These are phyloP conservation scores for Aspergillus mulundensis DNA, from an alignment of 495 filamentous ascomycete species.

Conservation along the genomic window DNA sequence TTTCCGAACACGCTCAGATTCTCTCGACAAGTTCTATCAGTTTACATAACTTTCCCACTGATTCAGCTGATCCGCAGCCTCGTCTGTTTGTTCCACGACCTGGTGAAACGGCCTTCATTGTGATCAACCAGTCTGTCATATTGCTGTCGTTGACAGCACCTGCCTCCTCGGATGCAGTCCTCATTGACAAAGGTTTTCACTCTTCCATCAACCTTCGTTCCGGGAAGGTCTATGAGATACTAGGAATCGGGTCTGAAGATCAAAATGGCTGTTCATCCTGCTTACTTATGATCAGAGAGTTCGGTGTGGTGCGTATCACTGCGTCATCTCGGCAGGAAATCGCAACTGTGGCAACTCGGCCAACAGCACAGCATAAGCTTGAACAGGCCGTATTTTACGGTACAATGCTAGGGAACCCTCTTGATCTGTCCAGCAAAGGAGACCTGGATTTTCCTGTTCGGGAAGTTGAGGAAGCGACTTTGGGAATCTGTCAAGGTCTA, in stretches of 20 bases:
- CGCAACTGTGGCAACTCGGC: conserved; percentile 29
- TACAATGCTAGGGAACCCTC: conserved; percentile 68
- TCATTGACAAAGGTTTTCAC: conserved; percentile 69
- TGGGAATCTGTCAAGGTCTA: conserved; percentile 76
- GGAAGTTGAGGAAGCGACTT: conserved; percentile 74
- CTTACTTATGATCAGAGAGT: conserved; percentile 71
- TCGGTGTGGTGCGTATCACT: conserved; percentile 71
- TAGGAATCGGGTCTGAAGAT: conserved; percentile 44
- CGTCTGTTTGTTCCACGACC: conserved; percentile 74
- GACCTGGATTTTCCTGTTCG: conserved; percentile 57
- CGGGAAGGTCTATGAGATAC: conserved; percentile 48
- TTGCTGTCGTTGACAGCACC: conserved; percentile 62
- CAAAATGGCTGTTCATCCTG: conserved; percentile 50
- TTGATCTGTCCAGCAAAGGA: conserved; percentile 66
- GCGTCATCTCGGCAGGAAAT: conserved; percentile 29
- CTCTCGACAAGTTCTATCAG: conserved; percentile 22
- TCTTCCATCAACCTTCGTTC: conserved; percentile 79
- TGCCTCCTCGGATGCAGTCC: conserved; percentile 61
- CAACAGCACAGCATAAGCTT: conserved; percentile 75
- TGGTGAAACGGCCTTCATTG: conserved; percentile 73
- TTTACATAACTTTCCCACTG: conserved; percentile 15
- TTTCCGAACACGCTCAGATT: conserved; percentile 26
- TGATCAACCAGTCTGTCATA: conserved; percentile 71
- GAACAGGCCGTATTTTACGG: conserved; percentile 95
- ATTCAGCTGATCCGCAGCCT: conserved; percentile 48